A percentile compares a stretch with the other conserved stretches of the same genome.
Conservation (phyloP, 768 basidiomycete genomes). For the Chiua virens region DNA sequence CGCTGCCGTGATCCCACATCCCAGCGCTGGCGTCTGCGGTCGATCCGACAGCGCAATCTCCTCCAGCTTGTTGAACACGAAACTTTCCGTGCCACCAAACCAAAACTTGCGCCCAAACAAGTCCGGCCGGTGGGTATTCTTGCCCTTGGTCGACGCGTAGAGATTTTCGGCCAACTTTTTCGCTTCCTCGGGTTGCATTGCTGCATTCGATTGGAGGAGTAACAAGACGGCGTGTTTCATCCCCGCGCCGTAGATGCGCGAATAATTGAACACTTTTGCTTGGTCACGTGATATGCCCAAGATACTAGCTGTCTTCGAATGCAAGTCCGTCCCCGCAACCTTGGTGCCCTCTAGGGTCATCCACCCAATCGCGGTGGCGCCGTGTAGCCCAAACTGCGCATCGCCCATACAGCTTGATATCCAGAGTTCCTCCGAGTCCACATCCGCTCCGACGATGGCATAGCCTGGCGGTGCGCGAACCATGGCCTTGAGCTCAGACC, state of each 20-base stretch:
- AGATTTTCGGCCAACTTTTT: slow-evolving; percentile 78
- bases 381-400: slow-evolving; percentile 95
- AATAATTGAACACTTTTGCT: slow-evolving; percentile 99
- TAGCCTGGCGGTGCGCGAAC: slow-evolving; percentile 92
- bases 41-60: slow-evolving; percentile 85
- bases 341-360: slow-evolving; percentile 99
- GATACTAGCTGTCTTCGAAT: slow-evolving; percentile 94
- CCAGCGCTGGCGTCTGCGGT: slow-evolving; percentile 90
- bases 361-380: slow-evolving; percentile 96
- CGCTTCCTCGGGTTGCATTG: slow-evolving; percentile 76
- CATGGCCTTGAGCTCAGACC: slow-evolving; percentile 98
- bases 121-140: slow-evolving; percentile 73
- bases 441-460: slow-evolving; percentile 95
- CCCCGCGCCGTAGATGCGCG: slow-evolving; percentile 97
- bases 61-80: slow-evolving; percentile 97
- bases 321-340: slow-evolving; percentile 89
- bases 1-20: slow-evolving; percentile 91
- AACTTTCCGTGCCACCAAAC: slow-evolving; percentile 96
- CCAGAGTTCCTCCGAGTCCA: slow-evolving; percentile 99
- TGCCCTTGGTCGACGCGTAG: slow-evolving; percentile 92
- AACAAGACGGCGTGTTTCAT: slow-evolving; percentile 91
- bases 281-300: slow-evolving; percentile 91
- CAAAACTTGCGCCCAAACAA: slow-evolving; percentile 86
- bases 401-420: slow-evolving; percentile 99
- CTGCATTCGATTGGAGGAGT: slow-evolving; percentile 80